Conservation (phyloP, 2,329 filamentous ascomycete species). For the Penicillium vulpinum region DNA sequence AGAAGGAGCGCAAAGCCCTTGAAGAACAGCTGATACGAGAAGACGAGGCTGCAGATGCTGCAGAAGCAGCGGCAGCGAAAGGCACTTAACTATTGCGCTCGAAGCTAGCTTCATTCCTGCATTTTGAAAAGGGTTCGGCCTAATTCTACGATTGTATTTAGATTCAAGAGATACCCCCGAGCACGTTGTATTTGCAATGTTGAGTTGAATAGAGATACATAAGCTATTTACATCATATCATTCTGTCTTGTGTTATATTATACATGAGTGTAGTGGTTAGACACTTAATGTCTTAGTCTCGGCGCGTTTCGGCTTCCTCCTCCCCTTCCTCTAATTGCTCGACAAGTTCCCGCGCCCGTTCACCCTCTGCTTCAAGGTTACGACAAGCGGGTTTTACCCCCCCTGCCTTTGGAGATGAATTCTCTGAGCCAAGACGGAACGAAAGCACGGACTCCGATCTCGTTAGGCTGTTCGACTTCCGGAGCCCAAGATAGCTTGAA, state of each 20-base stretch:
- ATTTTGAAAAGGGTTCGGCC: background rate
- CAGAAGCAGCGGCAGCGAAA: slow-evolving; percentile 26
- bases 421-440: slow-evolving; percentile 72
- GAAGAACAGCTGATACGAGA: slow-evolving; percentile 55
- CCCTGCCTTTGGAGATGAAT: slow-evolving; percentile 41
- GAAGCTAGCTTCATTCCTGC: background rate
- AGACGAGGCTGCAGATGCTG: slow-evolving; percentile 47
- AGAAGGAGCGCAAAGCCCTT: slow-evolving; percentile 51
- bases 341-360: slow-evolving; percentile 38
- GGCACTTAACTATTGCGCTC: slow-evolving; percentile 7
- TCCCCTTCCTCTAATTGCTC: slow-evolving; percentile 41
- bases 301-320: slow-evolving; percentile 11
- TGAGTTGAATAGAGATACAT: slow-evolving; percentile 16
- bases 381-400: slow-evolving; percentile 38
- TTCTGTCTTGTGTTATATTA: slow-evolving; percentile 18
- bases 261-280: slow-evolving; percentile 20
- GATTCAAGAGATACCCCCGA: slow-evolving; percentile 27
- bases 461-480: slow-evolving; percentile 45
- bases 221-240: slow-evolving; percentile 22
- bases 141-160: background rate
- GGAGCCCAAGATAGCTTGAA: slow-evolving; percentile 59
- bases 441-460: slow-evolving; percentile 71
- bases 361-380: slow-evolving; percentile 28
- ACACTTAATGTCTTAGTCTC: background rate
- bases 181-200: slow-evolving; percentile 6